Conservation (phyloP, 768 basidiomycete species). For the Agaricus sinodeliciosus region DNA sequence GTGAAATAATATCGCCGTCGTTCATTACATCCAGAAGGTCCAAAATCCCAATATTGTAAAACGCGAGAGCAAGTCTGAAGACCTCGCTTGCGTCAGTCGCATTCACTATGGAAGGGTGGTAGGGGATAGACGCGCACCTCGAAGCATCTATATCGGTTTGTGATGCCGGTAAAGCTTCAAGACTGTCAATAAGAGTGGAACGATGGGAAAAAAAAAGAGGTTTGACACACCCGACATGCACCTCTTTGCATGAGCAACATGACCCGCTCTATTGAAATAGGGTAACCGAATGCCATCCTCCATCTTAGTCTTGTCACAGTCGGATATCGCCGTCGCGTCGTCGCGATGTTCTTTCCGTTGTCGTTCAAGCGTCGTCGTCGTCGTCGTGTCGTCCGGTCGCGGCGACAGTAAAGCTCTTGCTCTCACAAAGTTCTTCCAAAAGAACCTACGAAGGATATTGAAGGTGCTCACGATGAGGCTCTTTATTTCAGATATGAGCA, state of each 20-base stretch:
- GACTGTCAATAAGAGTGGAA: background rate
- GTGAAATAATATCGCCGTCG: slow-evolving; percentile 26
- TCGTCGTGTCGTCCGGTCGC: background rate
- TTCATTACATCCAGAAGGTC: slow-evolving; percentile 62
- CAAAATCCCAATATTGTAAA: slow-evolving; percentile 83
- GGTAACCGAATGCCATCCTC: slow-evolving; percentile 17
- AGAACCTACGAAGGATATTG: slow-evolving; percentile 4
- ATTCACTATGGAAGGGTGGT: too few relatives aligned
- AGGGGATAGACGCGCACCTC: slow-evolving; percentile 35
- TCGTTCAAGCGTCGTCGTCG: background rate
- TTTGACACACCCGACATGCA: slow-evolving; percentile 46
- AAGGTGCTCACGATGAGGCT: slow-evolving; percentile 1
- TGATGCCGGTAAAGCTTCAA: slow-evolving; percentile 53
- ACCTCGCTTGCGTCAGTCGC: background rate
- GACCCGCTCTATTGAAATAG: slow-evolving; percentile 39
- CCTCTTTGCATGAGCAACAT: slow-evolving; percentile 59
- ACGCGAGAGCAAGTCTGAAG: slow-evolving; percentile 71
- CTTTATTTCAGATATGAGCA: slow-evolving; percentile 7
- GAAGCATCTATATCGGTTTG: slow-evolving; percentile 69
- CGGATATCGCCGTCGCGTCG: too few relatives aligned
- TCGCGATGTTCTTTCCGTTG: too few relatives aligned
- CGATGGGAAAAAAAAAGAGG: background rate
- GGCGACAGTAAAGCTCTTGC: background rate
- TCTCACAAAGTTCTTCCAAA: slow-evolving; percentile 2
- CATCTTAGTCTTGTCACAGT: background rate